Base-by-base conservation (phyloP, 2,329 filamentous ascomycete species). In the Colletotrichum tamarilloi region DNA sequence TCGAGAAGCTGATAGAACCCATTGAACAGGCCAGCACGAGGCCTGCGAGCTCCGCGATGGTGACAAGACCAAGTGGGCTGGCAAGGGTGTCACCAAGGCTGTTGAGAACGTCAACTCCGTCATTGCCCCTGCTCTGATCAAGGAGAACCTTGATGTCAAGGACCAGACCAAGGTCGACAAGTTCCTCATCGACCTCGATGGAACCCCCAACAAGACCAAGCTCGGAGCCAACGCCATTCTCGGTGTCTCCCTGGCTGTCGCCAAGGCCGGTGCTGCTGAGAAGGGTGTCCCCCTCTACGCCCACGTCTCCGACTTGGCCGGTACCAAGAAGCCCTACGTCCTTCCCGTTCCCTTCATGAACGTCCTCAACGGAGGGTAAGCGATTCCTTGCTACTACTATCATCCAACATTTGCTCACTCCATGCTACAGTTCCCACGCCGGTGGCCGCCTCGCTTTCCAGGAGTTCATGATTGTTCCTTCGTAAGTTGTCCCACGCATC, bases 401-500 rank as follows among this genome's bases (percentile, higher is more conserved):
- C n/a, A n/a, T 7, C 4, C 55, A 46, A 32, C 19, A 65, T 19
- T 16, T 32, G n/a, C 71, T 65, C 22, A 68, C 55, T 38, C 28
- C 7, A 7, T 8, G 26, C 52, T 46, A 22, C 30, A 87, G 97
- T 79, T 98, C 96, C 81, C 97, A 99, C 89, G 97, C 97, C 78
- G 97, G 97, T 91, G 97, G 97, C 82, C 94, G 95, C 84, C 91
- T 97, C 79, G 94, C 94, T 78, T 97, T 97, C 92, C 95, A 97
- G 87, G 95, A 97, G 87, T 97, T 97, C 90, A 97, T 97, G 95
- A 96, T 97, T 79, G 94, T 96, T 72, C 94, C 94, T 76, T 92
- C 91, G 88, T 93, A 87, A 84, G 90, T 86, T 52, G n/a, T 22
- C 14, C 14, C 19, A 4, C 26, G 35, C 65, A 59, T 2, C 19